phyloP scores from a whole-genome alignment of 1,284 basidiomycete species.

The Marasmius oreades region DNA sequence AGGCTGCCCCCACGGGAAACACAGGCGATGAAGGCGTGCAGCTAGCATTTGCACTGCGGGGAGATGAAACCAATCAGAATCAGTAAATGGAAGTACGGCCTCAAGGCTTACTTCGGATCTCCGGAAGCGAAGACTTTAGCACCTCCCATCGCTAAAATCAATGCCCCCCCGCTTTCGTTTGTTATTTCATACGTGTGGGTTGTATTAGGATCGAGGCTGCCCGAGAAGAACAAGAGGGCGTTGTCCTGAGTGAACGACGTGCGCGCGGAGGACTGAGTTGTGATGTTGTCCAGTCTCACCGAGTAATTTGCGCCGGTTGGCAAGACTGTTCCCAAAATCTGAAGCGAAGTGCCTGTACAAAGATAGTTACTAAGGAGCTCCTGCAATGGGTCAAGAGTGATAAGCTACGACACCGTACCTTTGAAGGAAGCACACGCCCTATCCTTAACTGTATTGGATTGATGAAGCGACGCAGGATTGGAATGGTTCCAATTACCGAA shows the following conservation, averaged over 20 bases:
- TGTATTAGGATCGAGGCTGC: conserved; percentile 48
- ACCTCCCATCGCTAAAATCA: conserved; percentile 33
- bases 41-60: conserved; percentile 10
- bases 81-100: neutral
- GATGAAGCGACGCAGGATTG: conserved; percentile 31
- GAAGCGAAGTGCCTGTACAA: conserved; percentile 51
- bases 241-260: conserved; percentile 52
- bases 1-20: conserved; percentile 11
- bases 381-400: neutral
- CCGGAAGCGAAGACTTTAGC: conserved; percentile 29
- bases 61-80: neutral
- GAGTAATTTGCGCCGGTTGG: conserved; percentile 52
- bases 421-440: conserved; percentile 39
- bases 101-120: conserved; percentile 30
- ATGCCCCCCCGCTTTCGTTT: conserved; percentile 51
- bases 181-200: conserved; percentile 49
- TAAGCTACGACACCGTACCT: conserved; percentile 29
- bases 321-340: conserved; percentile 53
- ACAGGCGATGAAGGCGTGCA: conserved; percentile 14
- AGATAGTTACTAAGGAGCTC: neutral
- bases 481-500: conserved; percentile 6
- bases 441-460: conserved; percentile 48
- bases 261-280: conserved; percentile 39
- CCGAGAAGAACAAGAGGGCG: conserved; percentile 56
- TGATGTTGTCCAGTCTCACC: conserved; percentile 52